Evolutionary conservation across 371 early-diverging fungal species (phyloP), one percentile per base, ranked within the genome.

Genomic region (Apophysomyces elegans): DNA sequence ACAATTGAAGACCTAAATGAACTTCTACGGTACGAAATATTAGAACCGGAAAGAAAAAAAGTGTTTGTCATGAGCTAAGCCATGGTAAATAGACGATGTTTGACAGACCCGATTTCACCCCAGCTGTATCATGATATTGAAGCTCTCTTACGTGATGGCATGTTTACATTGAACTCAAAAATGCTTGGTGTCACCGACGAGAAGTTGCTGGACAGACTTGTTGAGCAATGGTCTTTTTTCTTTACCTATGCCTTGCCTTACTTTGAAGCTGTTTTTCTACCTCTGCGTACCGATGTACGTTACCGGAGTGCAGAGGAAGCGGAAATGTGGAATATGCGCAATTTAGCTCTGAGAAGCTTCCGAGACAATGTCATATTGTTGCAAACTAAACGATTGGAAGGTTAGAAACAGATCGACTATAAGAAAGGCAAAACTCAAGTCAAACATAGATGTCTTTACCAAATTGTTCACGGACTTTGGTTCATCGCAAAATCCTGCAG

Each of bases 191-290:
- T 90, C 5, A 87, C 86, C 1, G 91, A 91, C 44, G 93, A 93
- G 57, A 87, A 82, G 41, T 69, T 93, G 54, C 78, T 89, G 21
- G 86, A 85, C 38, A 87, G 94, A 12, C 63, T 95, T 26, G 91
- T 91, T 1, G 91, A 91, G 50, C 87, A 91, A 37, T 96, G 96
- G 96, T 89, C 89, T 3, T 92, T 93, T 70, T 90, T 91, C 69
- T 92, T 90, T 62, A 91, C 91, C 0, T 91, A 91, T 45, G 93
- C 93, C 1, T 74, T 95, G 44, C 96, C 95, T 61, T 93, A 90
- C 62, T 83, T 96, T 63, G 91, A 94, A 67, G 95, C 91, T 2
- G 94, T 92, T 11, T 94, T 95, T 66, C 78, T 94, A 5, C 96
- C 96, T 3, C 66, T 95, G 9, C 78, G 83, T 41, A 84, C 84